phyloP scores from a whole-genome alignment of 768 basidiomycete species.

The Leucosporidium yakuticum region DNA sequence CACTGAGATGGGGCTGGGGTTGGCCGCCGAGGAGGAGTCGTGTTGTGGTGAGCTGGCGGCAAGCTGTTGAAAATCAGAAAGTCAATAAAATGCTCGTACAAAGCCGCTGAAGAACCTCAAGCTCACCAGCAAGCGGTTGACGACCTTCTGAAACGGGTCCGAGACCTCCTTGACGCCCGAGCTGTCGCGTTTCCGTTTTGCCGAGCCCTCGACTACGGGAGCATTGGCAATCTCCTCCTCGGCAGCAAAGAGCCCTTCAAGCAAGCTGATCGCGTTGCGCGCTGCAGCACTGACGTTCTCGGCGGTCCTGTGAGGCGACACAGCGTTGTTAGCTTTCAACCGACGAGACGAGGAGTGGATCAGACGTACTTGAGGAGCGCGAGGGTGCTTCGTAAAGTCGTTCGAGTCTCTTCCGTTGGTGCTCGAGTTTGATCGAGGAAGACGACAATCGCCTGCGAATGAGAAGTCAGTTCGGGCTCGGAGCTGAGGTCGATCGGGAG shows the following conservation, averaged over 20 bases:
- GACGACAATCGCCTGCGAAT: conserved; percentile 8
- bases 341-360: background rate
- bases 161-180: background rate
- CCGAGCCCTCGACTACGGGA: background rate
- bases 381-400: conserved; percentile 6
- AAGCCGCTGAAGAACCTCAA: no score
- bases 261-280: conserved; percentile 10
- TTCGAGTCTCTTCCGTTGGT: conserved; percentile 7
- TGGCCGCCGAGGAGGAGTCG: background rate
- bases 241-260: conserved; percentile 18
- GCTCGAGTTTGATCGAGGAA: conserved; percentile 15
- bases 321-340: background rate
- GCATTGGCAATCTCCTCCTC: background rate
- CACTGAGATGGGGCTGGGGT: background rate
- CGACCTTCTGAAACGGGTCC: background rate
- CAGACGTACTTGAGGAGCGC: background rate
- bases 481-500: background rate
- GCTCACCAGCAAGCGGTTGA: background rate
- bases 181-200: background rate
- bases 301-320: background rate
- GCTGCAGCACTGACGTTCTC: conserved; percentile 21
- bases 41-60: background rate
- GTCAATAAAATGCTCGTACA: no score
- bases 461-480: background rate
- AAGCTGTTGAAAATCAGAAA: background rate